phyloP scores from a whole-genome alignment of 176 grass and related monocot genomes.

The Rhynchospora pubera region DNA sequence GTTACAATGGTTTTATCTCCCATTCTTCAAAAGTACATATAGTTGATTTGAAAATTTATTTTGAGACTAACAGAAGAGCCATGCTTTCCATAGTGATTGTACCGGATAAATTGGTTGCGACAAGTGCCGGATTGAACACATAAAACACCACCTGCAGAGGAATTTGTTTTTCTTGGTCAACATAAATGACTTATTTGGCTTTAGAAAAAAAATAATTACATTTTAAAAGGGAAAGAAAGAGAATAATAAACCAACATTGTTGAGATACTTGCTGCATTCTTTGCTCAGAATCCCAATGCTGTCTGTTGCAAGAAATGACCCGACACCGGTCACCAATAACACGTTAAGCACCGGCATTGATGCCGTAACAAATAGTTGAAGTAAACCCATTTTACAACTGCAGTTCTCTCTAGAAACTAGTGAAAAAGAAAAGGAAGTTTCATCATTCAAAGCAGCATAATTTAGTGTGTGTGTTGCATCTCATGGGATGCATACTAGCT shows the following conservation, averaged over 20 bases:
- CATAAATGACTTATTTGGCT: neutral
- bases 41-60: neutral
- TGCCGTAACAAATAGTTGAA: slow-evolving; percentile 67
- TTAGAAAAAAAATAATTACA: neutral
- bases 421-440: neutral
- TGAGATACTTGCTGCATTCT: slow-evolving; percentile 61
- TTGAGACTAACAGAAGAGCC: slow-evolving; percentile 46
- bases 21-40: neutral
- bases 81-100: slow-evolving; percentile 86
- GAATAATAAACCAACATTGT: slow-evolving; percentile 45
- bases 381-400: slow-evolving; percentile 34
- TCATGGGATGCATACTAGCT: neutral
- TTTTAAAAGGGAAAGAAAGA: neutral
- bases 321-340: slow-evolving; percentile 66
- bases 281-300: slow-evolving; percentile 40
- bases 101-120: slow-evolving; percentile 39
- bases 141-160: slow-evolving; percentile 71
- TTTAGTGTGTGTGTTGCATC: neutral
- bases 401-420: neutral
- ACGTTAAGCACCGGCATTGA: slow-evolving; percentile 63
- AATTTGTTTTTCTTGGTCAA: neutral
- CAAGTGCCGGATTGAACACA: slow-evolving; percentile 68
- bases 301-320: slow-evolving; percentile 54
- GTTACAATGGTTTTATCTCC: neutral
- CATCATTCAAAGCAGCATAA: neutral